Conservation (phyloP, 2,329 filamentous ascomycete species). For the Trichothecium sympodiale region DNA sequence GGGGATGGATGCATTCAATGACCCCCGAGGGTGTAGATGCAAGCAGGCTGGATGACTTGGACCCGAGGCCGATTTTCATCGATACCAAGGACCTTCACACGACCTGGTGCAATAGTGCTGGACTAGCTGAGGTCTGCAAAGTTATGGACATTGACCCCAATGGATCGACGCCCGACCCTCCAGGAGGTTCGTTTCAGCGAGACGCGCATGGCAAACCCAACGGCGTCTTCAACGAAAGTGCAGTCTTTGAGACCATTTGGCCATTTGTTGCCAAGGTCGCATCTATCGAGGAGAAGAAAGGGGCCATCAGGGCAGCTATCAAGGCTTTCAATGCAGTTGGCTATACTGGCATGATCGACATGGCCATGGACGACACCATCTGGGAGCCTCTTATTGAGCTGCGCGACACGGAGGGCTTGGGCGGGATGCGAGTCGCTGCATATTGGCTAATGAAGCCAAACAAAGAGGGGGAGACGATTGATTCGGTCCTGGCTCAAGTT, state of each 20-base stretch:
- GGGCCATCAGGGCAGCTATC: constrained; percentile 36
- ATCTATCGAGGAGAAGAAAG: constrained; percentile 34
- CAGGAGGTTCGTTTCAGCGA: constrained; percentile 40
- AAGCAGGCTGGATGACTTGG: constrained; percentile 35
- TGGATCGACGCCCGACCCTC: constrained; percentile 27
- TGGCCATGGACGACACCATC: constrained; percentile 49
- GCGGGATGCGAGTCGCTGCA: constrained; percentile 35
- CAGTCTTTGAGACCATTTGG: constrained; percentile 42
- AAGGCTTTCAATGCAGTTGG: constrained; percentile 38
- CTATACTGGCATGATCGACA: constrained; percentile 45
- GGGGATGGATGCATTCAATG: constrained; percentile 45
- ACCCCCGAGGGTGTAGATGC: constrained; percentile 33
- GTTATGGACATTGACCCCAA: constrained; percentile 27
- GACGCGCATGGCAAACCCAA: constrained; percentile 34
- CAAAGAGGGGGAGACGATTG: constrained; percentile 29
- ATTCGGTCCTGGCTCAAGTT: constrained; percentile 33
- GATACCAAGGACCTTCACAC: constrained; percentile 47
- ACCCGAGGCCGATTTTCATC: constrained; percentile 42
- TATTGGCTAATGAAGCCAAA: constrained; percentile 49
- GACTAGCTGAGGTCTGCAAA: constrained; percentile 28
- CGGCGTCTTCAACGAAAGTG: constrained; percentile 41
- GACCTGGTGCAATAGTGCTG: constrained; percentile 43
- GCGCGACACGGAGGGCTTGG: constrained; percentile 19
- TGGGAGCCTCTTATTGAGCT: constrained; percentile 41
- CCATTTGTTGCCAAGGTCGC: constrained; percentile 38